Evolutionary conservation across 768 basidiomycete genomes (phyloP), one percentile per base, ranked within the genome.

Genomic region (Boletus edulis): DNA sequence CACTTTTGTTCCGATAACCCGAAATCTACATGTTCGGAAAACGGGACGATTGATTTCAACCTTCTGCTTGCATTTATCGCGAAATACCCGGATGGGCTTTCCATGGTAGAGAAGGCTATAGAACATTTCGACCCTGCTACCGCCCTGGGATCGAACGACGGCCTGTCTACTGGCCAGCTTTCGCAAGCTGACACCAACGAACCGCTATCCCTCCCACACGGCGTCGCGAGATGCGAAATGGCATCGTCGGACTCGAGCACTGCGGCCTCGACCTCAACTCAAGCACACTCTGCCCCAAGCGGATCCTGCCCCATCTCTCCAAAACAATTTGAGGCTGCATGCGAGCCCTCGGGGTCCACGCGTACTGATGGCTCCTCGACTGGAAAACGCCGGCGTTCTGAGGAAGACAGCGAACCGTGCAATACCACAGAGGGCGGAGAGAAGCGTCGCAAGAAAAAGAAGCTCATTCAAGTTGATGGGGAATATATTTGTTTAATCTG

Each of bases 381-480:
- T 2, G 11, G 9, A 2, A 46, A 46, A 46, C 34, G n/a, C 3
- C 6, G n/a, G 8, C 29, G 31, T 5, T 20, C 37, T 2, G 17
- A 24, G 20, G 17, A 20, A 42, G 17, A 4, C 12, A 1, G 7
- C 14, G 29, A 39, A 31, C 7, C 42, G n/a, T 13, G 5, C 9
- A 3, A 2, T 29, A 11, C 29, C 8, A 2, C 2, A 9, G 27
- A 38, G 8, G 3, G 4, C 27, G 12, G 7, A 4, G 17, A 17
- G 20, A 22, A n/a, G 12, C 20, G 11, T 2, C 24, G 12, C 14
- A 46, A 40, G 44, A 56, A 40, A 31, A 12, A 5, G 8, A 46
- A 32, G 4, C 3, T 2, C 34, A 6, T 3, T n/a, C n/a, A n/a
- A n/a, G n/a, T n/a, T 0, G n/a, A 41, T 0, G 37, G 17, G 0